Conservation (phyloP, 1,139 yeast species). For the Suhomyces taliae region DNA sequence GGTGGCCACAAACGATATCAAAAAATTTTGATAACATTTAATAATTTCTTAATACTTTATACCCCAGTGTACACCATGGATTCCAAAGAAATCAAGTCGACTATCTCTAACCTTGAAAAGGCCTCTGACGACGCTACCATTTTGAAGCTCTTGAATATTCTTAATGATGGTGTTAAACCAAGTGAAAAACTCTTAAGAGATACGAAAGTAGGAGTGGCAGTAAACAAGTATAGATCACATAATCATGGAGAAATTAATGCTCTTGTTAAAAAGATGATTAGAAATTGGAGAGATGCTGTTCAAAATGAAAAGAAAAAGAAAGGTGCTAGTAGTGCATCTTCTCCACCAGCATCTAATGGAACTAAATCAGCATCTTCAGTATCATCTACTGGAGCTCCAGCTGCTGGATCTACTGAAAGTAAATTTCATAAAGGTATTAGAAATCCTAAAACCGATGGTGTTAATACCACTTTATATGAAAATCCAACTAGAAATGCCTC, state of each 20-base stretch:
- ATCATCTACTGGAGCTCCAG: slow-evolving; percentile 12
- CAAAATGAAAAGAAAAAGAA: slow-evolving; percentile 63
- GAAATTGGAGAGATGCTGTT: slow-evolving; percentile 88
- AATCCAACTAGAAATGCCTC: slow-evolving; percentile 84
- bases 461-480: slow-evolving; percentile 65
- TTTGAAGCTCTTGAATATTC: slow-evolving; percentile 61
- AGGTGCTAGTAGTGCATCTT: slow-evolving; percentile 6
- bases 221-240: slow-evolving; percentile 80
- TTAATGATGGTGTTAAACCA: slow-evolving; percentile 76
- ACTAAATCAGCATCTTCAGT: slow-evolving; percentile 4
- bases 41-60: no score
- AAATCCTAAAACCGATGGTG: slow-evolving; percentile 78
- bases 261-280: slow-evolving; percentile 78
- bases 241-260: slow-evolving; percentile 62
- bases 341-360: slow-evolving; percentile 4
- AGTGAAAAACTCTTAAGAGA: slow-evolving; percentile 82
- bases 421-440: slow-evolving; percentile 52
- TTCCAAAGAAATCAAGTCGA: slow-evolving; percentile 67
- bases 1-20: neutral
- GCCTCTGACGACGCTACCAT: slow-evolving; percentile 67
- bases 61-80: slow-evolving; percentile 48
- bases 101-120: slow-evolving; percentile 72
- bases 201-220: slow-evolving; percentile 98
- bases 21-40: neutral
- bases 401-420: slow-evolving; percentile 19